Conservation (phyloP, 371 early-diverging fungal species). For the Lichtheimia corymbifera region DNA sequence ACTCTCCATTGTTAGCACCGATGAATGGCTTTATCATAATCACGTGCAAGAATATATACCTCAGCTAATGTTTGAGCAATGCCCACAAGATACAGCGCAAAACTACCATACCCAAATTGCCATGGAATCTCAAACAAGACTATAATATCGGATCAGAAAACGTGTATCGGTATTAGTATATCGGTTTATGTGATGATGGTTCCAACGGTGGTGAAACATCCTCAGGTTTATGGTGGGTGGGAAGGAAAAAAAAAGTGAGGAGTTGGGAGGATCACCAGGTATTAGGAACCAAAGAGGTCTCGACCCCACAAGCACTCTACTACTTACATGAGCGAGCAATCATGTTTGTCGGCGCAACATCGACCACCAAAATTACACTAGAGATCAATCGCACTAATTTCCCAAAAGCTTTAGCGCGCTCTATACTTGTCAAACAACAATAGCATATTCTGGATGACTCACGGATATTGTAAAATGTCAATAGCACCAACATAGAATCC, state of each 20-base stretch:
- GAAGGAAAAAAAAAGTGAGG: not conserved
- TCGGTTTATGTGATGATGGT: too few relatives aligned
- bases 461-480: slow-evolving; percentile 23
- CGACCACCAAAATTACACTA: slow-evolving; percentile 23
- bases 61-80: slow-evolving; percentile 34
- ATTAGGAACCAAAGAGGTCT: too few relatives aligned
- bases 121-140: slow-evolving; percentile 30
- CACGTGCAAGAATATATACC: slow-evolving; percentile 9
- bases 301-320: not conserved
- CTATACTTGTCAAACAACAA: too few relatives aligned
- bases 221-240: not conserved
- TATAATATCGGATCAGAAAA: not conserved
- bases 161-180: not conserved
- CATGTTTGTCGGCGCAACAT: slow-evolving; percentile 22
- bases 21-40: slow-evolving; percentile 1
- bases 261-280: too few relatives aligned
- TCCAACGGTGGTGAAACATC: too few relatives aligned
- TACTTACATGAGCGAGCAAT: slow-evolving; percentile 30
- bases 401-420: not conserved
- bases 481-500: slow-evolving; percentile 21
- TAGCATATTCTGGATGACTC: slow-evolving; percentile 5
- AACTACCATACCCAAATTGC: slow-evolving; percentile 32
- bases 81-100: slow-evolving; percentile 29
- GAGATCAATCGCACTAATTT: slow-evolving; percentile 27
- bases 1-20: not conserved